These are phyloP conservation scores for Hymenoscyphus fructigenus DNA, from an alignment of 2,329 filamentous ascomycete species.

Conservation along the genomic window DNA sequence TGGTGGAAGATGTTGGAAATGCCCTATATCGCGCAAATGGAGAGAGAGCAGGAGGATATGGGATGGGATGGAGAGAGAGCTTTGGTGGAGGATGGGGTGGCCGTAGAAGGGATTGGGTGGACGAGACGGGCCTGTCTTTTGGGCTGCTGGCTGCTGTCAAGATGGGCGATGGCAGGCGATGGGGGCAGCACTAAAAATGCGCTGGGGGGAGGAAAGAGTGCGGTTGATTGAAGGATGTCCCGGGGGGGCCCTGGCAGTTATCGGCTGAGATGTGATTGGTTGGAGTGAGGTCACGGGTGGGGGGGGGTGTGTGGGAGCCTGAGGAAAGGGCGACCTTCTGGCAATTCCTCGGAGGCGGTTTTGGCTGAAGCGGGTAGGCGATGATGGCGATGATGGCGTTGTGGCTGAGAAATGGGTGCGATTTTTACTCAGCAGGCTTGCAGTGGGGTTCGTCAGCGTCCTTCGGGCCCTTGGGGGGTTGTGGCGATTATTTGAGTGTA, in stretches of 20 bases:
- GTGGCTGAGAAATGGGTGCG: background rate
- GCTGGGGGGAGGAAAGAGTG: too few relatives aligned
- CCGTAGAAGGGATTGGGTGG: too few relatives aligned
- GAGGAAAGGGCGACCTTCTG: background rate
- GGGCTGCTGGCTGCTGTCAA: too few relatives aligned
- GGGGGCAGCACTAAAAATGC: too few relatives aligned
- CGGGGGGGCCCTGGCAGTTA: too few relatives aligned
- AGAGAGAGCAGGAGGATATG: background rate
- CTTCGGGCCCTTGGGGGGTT: background rate
- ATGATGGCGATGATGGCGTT: background rate
- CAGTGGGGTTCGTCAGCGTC: background rate
- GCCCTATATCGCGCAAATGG: slow-evolving; percentile 9
- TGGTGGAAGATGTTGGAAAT: background rate
- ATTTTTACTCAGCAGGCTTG: slow-evolving; percentile 1
- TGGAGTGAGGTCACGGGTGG: background rate
- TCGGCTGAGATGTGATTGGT: too few relatives aligned
- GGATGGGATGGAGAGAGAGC: background rate
- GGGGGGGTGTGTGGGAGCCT: background rate
- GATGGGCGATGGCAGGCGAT: too few relatives aligned
- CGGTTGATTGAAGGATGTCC: too few relatives aligned
- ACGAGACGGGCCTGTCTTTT: too few relatives aligned
- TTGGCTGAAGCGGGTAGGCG: too few relatives aligned
- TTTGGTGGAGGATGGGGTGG: too few relatives aligned
- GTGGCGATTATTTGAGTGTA: background rate
- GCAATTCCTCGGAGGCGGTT: background rate